Conservation (phyloP, 1,284 basidiomycete genomes). For the Meripilus lineatus region DNA sequence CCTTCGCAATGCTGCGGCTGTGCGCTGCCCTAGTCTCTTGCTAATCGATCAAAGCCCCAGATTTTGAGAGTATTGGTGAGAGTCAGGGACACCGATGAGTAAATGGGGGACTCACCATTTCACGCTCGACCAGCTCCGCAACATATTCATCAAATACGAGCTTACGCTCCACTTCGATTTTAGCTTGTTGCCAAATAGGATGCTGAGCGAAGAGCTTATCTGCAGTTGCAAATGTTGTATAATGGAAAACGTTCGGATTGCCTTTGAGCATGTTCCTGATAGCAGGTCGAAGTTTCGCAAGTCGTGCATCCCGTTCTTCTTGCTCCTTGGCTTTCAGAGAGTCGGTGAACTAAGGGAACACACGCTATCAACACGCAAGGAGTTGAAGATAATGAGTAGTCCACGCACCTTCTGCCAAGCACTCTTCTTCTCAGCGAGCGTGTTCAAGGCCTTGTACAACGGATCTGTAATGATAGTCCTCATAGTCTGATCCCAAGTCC, state of each 20-base stretch:
- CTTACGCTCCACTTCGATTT: slow-evolving; percentile 77
- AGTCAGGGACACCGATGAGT: background rate
- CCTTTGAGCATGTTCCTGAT: slow-evolving; percentile 80
- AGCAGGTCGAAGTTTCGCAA: slow-evolving; percentile 79
- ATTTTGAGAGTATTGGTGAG: slow-evolving; percentile 5
- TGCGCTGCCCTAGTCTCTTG: slow-evolving; percentile 74
- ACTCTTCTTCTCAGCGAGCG: slow-evolving; percentile 90
- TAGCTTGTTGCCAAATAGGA: slow-evolving; percentile 83
- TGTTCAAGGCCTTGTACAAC: slow-evolving; percentile 91
- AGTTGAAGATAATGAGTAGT: background rate
- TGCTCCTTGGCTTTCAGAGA: slow-evolving; percentile 61
- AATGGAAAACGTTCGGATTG: slow-evolving; percentile 82
- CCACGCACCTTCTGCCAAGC: slow-evolving; percentile 82
- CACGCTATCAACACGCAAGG: background rate
- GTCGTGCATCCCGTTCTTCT: slow-evolving; percentile 75
- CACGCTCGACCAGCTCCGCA: slow-evolving; percentile 74
- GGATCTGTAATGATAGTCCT: slow-evolving; percentile 97
- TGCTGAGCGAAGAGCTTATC: slow-evolving; percentile 80
- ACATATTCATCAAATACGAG: slow-evolving; percentile 90
- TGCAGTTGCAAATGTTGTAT: slow-evolving; percentile 83
- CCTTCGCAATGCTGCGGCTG: slow-evolving; percentile 70
- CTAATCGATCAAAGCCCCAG: slow-evolving; percentile 31
- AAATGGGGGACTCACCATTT: slow-evolving; percentile 57
- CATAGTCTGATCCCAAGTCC: slow-evolving; percentile 99
- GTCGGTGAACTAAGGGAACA: slow-evolving; percentile 59